Base-by-base conservation (phyloP, 1,284 basidiomycete species). In the Filobasidium uniguttulatum region DNA sequence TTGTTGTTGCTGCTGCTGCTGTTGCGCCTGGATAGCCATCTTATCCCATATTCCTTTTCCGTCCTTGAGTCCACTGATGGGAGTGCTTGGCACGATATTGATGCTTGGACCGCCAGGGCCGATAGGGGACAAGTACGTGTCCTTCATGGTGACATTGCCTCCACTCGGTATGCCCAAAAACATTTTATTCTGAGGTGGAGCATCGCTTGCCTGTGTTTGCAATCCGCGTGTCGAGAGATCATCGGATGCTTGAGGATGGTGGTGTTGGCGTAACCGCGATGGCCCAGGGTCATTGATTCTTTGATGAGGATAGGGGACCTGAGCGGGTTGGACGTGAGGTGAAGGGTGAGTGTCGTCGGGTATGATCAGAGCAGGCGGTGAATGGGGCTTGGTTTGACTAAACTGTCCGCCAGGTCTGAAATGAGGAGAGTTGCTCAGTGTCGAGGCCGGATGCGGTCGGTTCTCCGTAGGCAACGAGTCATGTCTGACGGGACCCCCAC, bases 21-120 rank as follows among this genome's bases (percentile, higher is more conserved):
- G 53, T 3, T 55, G 56, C 8, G 61, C 59, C 30, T 63, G 57
- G 3, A 67, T 54, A 3, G 63, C 65, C 19, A 53, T 44, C 17
- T 59, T 60, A 41, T 68, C 68, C 51, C 66, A 70, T 3, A 68
- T 54, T 1, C 68, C 66, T 38, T 60, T 49, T 6, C 60, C 60
- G 23, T 67, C 67, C 40, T 63, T 65, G 41, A 68, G 43, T 7
- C 65, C 68, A 36, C 63, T 66, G 40, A 68, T 69, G 1, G 69
- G 69, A 9, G 69, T 71, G 48, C 65, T 68, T 1, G 69, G 69
- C 47, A 69, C 67, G n/a, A 71, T 64, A 45, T 61, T 65, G 55
- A 71, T 71, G 60, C 65, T 65, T 5, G 68, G 69, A 2, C 67
- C 67, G 47, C 67, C 68, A 2, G 63, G 49, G 15, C 54, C 54